These are phyloP conservation scores for Hypoxylon sp. DNA, from an alignment of 2,329 filamentous ascomycete species.

Conservation along the genomic window DNA sequence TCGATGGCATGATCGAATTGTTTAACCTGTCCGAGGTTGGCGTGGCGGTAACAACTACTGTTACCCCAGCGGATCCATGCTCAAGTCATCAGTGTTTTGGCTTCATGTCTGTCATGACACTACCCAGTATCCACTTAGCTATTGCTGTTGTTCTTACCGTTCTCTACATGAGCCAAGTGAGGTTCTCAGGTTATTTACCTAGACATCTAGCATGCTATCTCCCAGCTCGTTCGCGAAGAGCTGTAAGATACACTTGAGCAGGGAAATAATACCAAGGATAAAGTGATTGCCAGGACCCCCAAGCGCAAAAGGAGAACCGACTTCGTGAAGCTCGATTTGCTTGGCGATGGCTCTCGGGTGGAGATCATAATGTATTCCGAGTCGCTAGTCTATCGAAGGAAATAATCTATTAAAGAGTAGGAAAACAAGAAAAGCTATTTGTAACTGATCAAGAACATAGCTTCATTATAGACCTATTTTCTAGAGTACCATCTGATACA, in stretches of 20 bases:
- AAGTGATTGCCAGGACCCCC: background rate
- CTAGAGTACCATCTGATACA: no score
- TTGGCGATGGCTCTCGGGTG: background rate
- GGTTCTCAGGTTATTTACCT: slow-evolving; percentile 6
- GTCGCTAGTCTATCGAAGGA: background rate
- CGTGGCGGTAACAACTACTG: background rate
- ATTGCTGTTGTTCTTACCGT: background rate
- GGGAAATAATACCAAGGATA: slow-evolving; percentile 5
- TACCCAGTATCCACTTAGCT: background rate
- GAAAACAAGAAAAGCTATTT: no score
- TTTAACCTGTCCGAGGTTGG: background rate
- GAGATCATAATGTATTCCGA: background rate
- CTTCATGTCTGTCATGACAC: slow-evolving; percentile 1
- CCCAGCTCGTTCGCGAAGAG: slow-evolving; percentile 3
- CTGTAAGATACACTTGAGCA: slow-evolving; percentile 1
- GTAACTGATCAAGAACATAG: no score
- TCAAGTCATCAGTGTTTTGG: background rate
- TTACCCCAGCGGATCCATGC: background rate
- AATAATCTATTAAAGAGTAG: no score
- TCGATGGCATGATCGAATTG: background rate
- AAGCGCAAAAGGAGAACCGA: background rate
- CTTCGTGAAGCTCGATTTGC: slow-evolving; percentile 7
- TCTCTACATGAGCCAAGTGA: slow-evolving; percentile 2
- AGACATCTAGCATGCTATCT: slow-evolving; percentile 11
- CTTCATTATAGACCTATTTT: no score